Evolutionary conservation across 192 early-diverging fungal genomes (phyloP), one percentile per base, ranked within the genome.

Genomic region (Podila minutissima): DNA sequence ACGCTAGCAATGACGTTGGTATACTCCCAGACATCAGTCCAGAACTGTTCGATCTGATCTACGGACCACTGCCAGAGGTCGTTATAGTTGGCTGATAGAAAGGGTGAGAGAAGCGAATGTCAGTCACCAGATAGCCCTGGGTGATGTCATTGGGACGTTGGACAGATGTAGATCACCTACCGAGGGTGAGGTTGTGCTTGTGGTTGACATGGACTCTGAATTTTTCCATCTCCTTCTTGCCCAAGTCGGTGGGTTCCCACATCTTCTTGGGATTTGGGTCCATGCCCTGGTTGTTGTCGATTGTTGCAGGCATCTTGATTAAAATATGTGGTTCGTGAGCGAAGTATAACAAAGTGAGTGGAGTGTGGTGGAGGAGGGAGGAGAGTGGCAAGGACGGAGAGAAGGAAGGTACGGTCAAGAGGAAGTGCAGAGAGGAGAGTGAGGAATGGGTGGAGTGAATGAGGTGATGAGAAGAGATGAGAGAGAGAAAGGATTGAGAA

Each of bases 51-150:
- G 59, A 93, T 89, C 26, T 92, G 82, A 12, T 86, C 77, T 33
- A 94, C 91, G 4, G 96, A 97, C 94, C 95, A 99, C 63, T 92
- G 71, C 83, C 93, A 93, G 12, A 99, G 86, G 5, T 93, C 93
- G 33, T 88, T 83, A 67, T 99, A 98, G 37, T 82, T 83, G 32
- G 50, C 89, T 46, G 20, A 29, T 2, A 50, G 20, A 53, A 69
- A 28, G 24, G 31, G 67, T 33, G 33, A 22, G 13, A 41, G 10
- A 20, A 38, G 32, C 8, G 48, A 71, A 11, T 32, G 48, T 46
- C 41, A 46, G 41, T 46, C 13, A 46, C 41, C 15, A 46, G 41
- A 46, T 15, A 17, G 41, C 1, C 41, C 15, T 37, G 9, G 35
- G 41, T 13, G 41, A 46, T 46, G 13, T 17, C 41, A 0, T 15